Evolutionary conservation across 768 basidiomycete species (phyloP).

Genomic region (Cystofilobasidium ferigula): DNA sequence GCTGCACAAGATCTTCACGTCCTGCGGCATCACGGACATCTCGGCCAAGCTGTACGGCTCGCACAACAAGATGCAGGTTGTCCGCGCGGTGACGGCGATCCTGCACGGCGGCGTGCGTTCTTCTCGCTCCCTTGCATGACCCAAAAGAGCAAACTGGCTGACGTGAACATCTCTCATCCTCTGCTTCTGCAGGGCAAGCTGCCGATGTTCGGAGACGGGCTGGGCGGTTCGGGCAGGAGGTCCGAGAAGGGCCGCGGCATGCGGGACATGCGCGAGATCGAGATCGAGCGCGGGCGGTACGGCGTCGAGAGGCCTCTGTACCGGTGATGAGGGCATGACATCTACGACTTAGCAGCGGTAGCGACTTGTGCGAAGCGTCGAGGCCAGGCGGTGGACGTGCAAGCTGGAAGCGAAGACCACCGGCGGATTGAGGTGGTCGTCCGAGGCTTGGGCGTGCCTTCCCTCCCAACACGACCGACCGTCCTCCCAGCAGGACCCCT

Average conservation of each 20-base stretch:
- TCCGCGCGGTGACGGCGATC: constrained; percentile 73
- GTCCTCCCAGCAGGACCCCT: no score
- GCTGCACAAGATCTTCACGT: constrained; percentile 73
- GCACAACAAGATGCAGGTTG: constrained; percentile 69
- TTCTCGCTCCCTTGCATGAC: neutral
- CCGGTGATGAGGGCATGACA: neutral
- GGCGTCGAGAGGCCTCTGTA: constrained; percentile 44
- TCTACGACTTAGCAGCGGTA: no score
- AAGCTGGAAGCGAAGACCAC: no score
- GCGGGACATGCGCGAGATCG: constrained; percentile 55
- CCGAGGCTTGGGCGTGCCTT: no score
- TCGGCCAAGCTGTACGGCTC: constrained; percentile 94
- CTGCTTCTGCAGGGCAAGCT: constrained; percentile 30
- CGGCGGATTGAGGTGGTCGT: no score
- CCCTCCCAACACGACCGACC: no score
- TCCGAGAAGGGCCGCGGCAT: constrained; percentile 67
- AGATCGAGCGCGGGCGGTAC: constrained; percentile 71
- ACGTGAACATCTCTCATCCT: neutral
- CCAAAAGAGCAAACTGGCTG: no score
- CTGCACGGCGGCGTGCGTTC: constrained; percentile 62
- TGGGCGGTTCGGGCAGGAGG: constrained; percentile 60
- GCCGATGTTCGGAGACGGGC: constrained; percentile 58
- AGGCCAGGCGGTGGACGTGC: no score
- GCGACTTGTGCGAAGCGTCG: no score
- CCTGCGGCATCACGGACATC: constrained; percentile 88